These are phyloP conservation scores for Asterochloris erici DNA, from an alignment of 139 green algal species.

Conservation along the genomic window DNA sequence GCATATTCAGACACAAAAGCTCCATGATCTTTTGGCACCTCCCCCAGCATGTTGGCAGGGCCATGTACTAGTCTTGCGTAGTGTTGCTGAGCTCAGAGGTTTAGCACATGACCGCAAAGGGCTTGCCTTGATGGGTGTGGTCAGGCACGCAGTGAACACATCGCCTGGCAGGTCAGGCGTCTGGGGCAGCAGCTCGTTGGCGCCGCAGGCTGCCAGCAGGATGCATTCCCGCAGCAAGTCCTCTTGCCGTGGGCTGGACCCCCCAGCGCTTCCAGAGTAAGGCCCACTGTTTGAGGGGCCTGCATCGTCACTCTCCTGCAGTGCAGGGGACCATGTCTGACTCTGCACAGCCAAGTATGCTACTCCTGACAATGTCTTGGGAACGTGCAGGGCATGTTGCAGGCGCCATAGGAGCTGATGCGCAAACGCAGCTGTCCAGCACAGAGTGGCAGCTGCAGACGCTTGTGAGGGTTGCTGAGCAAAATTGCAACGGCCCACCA, in stretches of 20 bases:
- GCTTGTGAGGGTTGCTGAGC: no score
- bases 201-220: slow-evolving; percentile 85
- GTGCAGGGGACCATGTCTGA: no score
- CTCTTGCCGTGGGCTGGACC: not conserved
- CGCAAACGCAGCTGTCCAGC: no score
- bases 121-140: slow-evolving; percentile 91
- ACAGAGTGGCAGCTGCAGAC: no score
- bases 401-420: no score
- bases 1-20: no score
- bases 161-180: slow-evolving; percentile 90
- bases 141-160: slow-evolving; percentile 97
- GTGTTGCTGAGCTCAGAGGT: not conserved
- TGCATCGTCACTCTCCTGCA: slow-evolving; percentile 3
- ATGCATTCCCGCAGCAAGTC: slow-evolving; percentile 75
- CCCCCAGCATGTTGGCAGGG: not conserved
- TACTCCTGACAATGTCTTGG: no score
- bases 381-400: no score
- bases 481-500: no score
- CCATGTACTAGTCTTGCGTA: not conserved
- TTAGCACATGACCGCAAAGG: not conserved
- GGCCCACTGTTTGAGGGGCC: not conserved
- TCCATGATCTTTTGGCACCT: no score
- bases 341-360: no score
- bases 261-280: not conserved
- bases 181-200: slow-evolving; percentile 88